Conservation (phyloP, 768 basidiomycete genomes). For the Phallus indusiatus region DNA sequence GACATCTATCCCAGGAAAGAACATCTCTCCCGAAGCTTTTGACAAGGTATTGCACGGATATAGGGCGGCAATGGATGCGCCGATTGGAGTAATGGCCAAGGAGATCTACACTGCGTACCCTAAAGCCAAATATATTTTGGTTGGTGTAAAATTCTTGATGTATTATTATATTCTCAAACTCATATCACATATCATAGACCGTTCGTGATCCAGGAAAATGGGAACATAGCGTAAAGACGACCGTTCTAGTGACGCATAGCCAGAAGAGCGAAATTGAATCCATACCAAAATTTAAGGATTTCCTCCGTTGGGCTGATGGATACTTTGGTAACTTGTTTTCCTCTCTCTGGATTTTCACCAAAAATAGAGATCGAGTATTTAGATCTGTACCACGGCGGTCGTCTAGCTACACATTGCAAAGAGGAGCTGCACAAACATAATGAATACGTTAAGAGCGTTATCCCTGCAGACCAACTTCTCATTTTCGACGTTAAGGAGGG, state of each 20-base stretch:
- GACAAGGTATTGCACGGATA: neutral
- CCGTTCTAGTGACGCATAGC: neutral
- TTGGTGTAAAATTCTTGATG: neutral
- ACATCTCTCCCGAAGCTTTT: neutral
- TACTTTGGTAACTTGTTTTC: no score
- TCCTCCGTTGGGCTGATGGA: no score
- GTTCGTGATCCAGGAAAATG: constrained; percentile 2
- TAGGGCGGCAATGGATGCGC: neutral
- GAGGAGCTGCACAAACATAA: neutral
- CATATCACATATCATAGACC: neutral
- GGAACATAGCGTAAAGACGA: neutral
- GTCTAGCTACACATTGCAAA: neutral
- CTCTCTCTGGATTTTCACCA: no score
- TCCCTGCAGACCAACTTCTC: neutral
- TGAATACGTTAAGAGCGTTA: neutral
- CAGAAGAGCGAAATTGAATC: neutral
- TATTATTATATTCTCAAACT: neutral
- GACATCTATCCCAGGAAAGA: neutral
- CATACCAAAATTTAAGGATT: no score
- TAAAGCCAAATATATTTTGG: constrained; percentile 5
- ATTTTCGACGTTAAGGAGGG: constrained; percentile 3
- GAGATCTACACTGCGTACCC: constrained; percentile 4
- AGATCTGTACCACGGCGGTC: constrained; percentile 1
- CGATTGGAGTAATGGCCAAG: neutral
- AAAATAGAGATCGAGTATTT: no score